These are phyloP conservation scores for Venturia aucupariae DNA, from an alignment of 2,329 filamentous ascomycete species.

Conservation along the genomic window DNA sequence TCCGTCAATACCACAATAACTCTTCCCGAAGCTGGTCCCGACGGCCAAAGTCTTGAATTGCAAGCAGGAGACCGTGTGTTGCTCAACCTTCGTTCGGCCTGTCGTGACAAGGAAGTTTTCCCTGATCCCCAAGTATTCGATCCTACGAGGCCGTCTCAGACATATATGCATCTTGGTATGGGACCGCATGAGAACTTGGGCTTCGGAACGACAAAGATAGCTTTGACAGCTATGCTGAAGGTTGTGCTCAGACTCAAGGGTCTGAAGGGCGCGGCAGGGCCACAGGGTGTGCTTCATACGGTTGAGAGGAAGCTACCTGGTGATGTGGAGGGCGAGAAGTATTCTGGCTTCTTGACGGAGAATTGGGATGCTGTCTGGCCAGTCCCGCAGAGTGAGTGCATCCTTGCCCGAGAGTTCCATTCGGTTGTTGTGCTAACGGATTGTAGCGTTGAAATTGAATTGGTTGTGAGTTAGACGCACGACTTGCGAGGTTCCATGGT, in stretches of 20 bases:
- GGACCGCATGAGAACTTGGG: conserved; percentile 57
- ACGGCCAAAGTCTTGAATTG: conserved; percentile 35
- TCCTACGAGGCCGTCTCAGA: conserved; percentile 52
- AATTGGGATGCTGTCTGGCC: conserved; percentile 14
- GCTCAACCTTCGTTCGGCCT: conserved; percentile 46
- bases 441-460: conserved; percentile 12
- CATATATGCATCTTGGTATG: conserved; percentile 55
- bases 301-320: conserved; percentile 31
- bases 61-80: conserved; percentile 52
- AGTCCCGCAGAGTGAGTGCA: conserved; percentile 13
- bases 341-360: conserved; percentile 14
- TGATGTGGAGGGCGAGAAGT: conserved; percentile 3
- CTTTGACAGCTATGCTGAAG: conserved; percentile 59
- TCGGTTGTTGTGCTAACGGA: neutral
- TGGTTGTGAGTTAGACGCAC: conserved; percentile 5
- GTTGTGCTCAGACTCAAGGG: conserved; percentile 53
- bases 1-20: conserved; percentile 39
- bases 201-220: conserved; percentile 49
- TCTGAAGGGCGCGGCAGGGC: conserved; percentile 51
- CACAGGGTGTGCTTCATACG: conserved; percentile 60
- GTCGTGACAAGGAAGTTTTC: conserved; percentile 46
- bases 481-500: neutral
- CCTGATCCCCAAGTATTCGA: conserved; percentile 52
- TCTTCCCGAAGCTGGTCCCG: conserved; percentile 36
- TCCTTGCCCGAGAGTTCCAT: neutral